Percentiles rank a stretch among this genome's conserved stretches.
These are phyloP conservation scores for Sphagnum contortum DNA, from an alignment of 225 moss, liverwort and hornwort genomes.

Conservation along the genomic window DNA sequence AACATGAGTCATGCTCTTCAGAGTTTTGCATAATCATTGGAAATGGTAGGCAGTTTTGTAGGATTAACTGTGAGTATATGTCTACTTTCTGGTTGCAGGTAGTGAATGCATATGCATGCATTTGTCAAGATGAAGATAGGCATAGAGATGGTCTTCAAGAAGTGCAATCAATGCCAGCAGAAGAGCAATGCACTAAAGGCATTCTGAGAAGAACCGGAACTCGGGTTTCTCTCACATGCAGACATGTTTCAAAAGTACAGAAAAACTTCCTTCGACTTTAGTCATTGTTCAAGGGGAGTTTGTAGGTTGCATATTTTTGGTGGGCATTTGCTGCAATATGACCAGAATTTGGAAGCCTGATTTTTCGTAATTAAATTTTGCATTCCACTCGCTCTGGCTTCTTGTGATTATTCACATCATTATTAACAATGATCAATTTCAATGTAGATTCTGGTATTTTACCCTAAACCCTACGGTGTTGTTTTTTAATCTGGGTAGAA, in stretches of 20 bases:
- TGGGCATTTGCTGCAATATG: too few relatives aligned
- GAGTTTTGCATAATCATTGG: background rate
- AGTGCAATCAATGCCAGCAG: slow-evolving; percentile 9
- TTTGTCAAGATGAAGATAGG: slow-evolving; percentile 14
- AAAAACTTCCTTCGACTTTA: slow-evolving; percentile 60
- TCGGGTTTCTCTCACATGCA: slow-evolving; percentile 78
- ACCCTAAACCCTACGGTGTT: too few relatives aligned
- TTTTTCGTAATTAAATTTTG: too few relatives aligned
- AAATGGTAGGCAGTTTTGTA: slow-evolving; percentile 4
- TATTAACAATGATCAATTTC: too few relatives aligned
- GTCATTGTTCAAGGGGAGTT: background rate
- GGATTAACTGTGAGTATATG: slow-evolving; percentile 2
- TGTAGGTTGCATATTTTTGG: too few relatives aligned
- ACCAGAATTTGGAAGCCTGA: too few relatives aligned
- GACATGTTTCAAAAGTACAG: slow-evolving; percentile 60
- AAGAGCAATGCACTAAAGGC: slow-evolving; percentile 5
- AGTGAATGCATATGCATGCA: slow-evolving; percentile 40
- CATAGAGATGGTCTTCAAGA: slow-evolving; percentile 1
- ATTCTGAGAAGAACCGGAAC: slow-evolving; percentile 55
- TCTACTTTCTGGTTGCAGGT: slow-evolving; percentile 31
- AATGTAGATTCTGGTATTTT: too few relatives aligned
- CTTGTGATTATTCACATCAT: too few relatives aligned
- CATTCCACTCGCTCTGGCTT: too few relatives aligned
- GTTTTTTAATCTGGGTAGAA: too few relatives aligned
- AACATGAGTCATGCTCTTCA: background rate